These are phyloP conservation scores for Theobroma grandiflorum DNA, from an alignment of 441 rosid genomes.

Conservation along the genomic window DNA sequence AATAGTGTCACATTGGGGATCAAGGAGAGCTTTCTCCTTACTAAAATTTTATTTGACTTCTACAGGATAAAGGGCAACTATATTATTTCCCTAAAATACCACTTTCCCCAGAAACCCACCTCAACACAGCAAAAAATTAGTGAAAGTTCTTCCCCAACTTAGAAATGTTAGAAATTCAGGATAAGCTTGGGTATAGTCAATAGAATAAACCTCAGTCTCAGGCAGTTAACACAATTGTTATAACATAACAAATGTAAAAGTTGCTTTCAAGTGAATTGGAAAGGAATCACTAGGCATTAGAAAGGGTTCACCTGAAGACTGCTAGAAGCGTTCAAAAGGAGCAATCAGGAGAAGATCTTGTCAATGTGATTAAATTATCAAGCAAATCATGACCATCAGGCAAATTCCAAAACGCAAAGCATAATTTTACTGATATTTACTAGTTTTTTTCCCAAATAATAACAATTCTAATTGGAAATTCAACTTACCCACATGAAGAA, in stretches of 20 bases:
- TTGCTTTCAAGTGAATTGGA: neutral
- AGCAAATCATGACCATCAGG: neutral
- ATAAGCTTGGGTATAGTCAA: neutral
- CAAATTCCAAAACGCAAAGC: neutral
- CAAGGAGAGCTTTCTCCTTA: neutral
- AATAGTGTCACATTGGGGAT: neutral
- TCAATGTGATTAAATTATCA: conserved; percentile 8
- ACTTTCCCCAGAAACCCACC: neutral
- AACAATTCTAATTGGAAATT: neutral
- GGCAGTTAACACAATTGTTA: neutral
- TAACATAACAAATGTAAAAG: neutral
- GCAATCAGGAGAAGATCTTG: neutral
- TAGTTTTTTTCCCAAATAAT: neutral
- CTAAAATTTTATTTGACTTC: neutral
- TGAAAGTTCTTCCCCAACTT: neutral
- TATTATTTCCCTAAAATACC: neutral
- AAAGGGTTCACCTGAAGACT: neutral
- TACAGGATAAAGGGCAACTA: neutral
- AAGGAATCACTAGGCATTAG: neutral
- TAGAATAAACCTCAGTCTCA: neutral
- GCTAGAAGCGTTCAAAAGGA: neutral
- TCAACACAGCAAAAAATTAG: too few species aligned
- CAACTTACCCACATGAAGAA: conserved; percentile 62
- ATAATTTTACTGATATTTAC: neutral
- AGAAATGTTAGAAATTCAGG: neutral